Conservation (phyloP, 441 rosid species). For the Theobroma grandiflorum region DNA sequence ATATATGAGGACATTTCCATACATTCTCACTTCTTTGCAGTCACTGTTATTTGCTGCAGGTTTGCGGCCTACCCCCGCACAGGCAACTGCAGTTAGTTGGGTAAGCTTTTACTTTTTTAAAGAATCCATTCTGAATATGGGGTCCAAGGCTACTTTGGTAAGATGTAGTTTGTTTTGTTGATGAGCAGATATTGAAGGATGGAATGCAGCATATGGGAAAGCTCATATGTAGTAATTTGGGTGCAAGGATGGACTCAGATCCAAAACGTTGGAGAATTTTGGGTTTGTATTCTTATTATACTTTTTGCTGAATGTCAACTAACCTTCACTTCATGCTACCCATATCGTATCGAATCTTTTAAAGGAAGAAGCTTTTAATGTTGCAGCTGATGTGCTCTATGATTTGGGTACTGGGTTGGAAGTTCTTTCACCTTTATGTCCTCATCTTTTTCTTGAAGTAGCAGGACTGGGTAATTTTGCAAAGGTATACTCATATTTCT, state of each 20-base stretch:
- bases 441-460: conserved; percentile 90
- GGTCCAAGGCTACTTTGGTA: conserved; percentile 1
- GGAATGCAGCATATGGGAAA: conserved; percentile 98
- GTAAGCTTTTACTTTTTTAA: conserved; percentile 50
- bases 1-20: conserved; percentile 26
- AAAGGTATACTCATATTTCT: conserved; percentile 53
- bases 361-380: conserved; percentile 24
- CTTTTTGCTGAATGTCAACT: conserved; percentile 15
- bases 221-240: conserved; percentile 90
- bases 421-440: conserved; percentile 89
- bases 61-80: conserved; percentile 93
- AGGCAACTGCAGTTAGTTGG: conserved; percentile 98
- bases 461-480: conserved; percentile 98
- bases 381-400: conserved; percentile 91
- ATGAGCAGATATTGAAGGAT: conserved; percentile 79
- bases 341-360: conserved; percentile 23
- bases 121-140: neutral
- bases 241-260: conserved; percentile 98
- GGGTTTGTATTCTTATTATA: conserved; percentile 51
- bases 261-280: conserved; percentile 94
- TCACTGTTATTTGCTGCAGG: conserved; percentile 99
- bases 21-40: conserved; percentile 69
- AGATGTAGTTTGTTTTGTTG: conserved; percentile 22
- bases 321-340: conserved; percentile 12
- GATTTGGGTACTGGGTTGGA: conserved; percentile 93